These are phyloP conservation scores for Alternaria rosae DNA, from an alignment of 2,329 filamentous ascomycete species.

Conservation along the genomic window DNA sequence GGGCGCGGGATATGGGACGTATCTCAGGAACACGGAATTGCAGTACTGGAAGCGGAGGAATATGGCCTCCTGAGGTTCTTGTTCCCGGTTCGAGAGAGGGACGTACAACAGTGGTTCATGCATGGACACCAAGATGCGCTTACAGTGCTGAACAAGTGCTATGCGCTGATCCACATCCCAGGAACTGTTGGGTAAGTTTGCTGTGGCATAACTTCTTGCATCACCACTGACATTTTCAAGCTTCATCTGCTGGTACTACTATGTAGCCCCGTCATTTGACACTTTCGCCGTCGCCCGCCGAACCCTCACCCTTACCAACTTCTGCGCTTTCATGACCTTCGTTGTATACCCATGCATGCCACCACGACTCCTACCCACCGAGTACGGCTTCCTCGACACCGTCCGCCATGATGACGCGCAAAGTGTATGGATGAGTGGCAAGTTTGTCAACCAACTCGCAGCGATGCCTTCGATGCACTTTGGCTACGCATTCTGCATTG, in stretches of 20 bases:
- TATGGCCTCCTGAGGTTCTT: conserved; percentile 59
- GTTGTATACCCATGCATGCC: conserved; percentile 63
- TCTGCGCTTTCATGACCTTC: conserved; percentile 61
- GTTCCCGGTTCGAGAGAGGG: conserved; percentile 61
- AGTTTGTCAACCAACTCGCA: conserved; percentile 56
- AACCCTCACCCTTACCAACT: conserved; percentile 61
- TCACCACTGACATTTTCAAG: conserved; percentile 47
- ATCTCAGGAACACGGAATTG: conserved; percentile 63
- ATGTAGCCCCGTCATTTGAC: conserved; percentile 60
- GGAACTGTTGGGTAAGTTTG: conserved; percentile 63
- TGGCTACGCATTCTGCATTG: conserved; percentile 63
- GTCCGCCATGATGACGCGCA: conserved; percentile 57
- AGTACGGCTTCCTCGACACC: conserved; percentile 57
- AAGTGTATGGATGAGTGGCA: conserved; percentile 56
- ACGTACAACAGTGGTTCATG: conserved; percentile 66
- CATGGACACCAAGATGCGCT: conserved; percentile 61
- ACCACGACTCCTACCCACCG: conserved; percentile 55
- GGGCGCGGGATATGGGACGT: conserved; percentile 63
- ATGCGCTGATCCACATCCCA: conserved; percentile 67
- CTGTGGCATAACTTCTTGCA: neutral
- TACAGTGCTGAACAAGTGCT: conserved; percentile 65
- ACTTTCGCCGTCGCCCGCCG: conserved; percentile 55
- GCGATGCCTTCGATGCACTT: conserved; percentile 63
- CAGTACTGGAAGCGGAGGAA: conserved; percentile 64
- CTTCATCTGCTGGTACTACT: conserved; percentile 71